Conservation (phyloP, 768 basidiomycete species). For the Strobilomyces dryophilus region DNA sequence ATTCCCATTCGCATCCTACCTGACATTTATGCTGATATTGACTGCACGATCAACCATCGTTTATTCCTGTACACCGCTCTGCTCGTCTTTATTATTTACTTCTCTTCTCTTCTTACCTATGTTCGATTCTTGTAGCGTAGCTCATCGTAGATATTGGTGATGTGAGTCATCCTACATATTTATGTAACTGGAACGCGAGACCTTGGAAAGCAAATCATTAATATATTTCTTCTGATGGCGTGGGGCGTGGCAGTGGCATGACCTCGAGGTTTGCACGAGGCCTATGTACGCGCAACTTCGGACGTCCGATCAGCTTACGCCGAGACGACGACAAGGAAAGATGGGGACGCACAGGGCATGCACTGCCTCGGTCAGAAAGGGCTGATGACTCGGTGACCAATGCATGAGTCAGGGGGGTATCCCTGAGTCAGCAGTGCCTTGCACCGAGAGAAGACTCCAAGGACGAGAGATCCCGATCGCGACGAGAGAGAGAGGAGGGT, state of each 20-base stretch:
- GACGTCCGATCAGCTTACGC: neutral
- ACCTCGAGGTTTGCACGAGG: slow-evolving; percentile 19
- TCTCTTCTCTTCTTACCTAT: slow-evolving; percentile 1
- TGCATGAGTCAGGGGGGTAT: neutral
- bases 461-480: no score
- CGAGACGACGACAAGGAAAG: neutral
- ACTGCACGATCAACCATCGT: slow-evolving; percentile 13
- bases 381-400: neutral
- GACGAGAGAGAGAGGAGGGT: no score
- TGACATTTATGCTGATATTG: slow-evolving; percentile 27
- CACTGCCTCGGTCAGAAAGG: neutral
- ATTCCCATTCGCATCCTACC: slow-evolving; percentile 6
- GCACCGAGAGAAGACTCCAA: no score
- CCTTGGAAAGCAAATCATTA: slow-evolving; percentile 10
- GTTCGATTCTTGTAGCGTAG: slow-evolving; percentile 29
- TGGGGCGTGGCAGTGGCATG: neutral
- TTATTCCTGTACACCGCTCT: slow-evolving; percentile 4
- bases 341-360: neutral
- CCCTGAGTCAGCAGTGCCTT: no score
- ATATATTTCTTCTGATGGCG: slow-evolving; percentile 4
- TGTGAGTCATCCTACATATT: slow-evolving; percentile 21
- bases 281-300: neutral
- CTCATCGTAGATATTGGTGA: slow-evolving; percentile 28
- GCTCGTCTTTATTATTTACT: slow-evolving; percentile 13
- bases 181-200: slow-evolving; percentile 26